Conservation (phyloP, 805 yeast genomes). For the Starmerella scarabaei region DNA sequence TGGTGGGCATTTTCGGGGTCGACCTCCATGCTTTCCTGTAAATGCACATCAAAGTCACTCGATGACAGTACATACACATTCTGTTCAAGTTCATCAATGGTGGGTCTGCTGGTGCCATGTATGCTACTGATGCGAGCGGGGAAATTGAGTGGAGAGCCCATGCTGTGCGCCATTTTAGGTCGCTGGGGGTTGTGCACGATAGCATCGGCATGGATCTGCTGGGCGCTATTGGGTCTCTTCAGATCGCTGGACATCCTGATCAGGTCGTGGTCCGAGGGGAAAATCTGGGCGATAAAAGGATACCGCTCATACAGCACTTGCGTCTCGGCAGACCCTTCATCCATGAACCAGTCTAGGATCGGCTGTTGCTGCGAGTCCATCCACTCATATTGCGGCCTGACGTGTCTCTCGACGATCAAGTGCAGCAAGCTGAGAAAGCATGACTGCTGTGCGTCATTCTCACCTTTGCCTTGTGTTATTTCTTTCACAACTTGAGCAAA, state of each 20-base stretch:
- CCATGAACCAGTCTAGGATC: conserved; percentile 1
- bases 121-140: no score
- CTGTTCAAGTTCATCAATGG: neutral
- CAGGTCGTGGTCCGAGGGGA: neutral
- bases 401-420: conserved; percentile 6
- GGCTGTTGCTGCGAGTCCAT: neutral
- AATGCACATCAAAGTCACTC: neutral
- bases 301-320: neutral
- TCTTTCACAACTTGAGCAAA: conserved; percentile 38
- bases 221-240: neutral
- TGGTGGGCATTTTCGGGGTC: neutral
- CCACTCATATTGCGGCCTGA: no score
- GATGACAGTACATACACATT: neutral
- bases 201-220: neutral
- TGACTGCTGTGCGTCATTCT: conserved; percentile 58
- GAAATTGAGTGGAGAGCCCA: neutral
- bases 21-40: neutral
- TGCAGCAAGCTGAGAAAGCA: conserved; percentile 50
- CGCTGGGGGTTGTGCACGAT: conserved; percentile 1
- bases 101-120: neutral
- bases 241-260: neutral
- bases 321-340: neutral
- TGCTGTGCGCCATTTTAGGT: neutral
- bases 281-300: neutral
- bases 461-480: conserved; percentile 36